Conservation (phyloP, 2,329 filamentous ascomycete genomes). For the Alternaria burnsii region DNA sequence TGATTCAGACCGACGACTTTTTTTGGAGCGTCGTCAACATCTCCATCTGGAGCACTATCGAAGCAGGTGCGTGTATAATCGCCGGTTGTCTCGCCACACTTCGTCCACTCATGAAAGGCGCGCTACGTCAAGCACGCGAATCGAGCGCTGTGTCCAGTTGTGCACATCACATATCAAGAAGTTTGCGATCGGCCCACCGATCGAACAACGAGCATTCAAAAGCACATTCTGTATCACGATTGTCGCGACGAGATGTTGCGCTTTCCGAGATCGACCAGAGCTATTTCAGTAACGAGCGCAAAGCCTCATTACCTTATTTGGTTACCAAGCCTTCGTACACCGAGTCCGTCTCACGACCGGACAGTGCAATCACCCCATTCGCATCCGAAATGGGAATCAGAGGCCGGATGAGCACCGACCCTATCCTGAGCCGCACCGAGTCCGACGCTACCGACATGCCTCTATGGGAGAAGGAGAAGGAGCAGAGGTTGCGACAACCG, state of each 20-base stretch:
- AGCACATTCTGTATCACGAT: not conserved
- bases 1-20: constrained; percentile 55
- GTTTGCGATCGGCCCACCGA: constrained; percentile 7
- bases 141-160: constrained; percentile 2
- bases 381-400: not conserved
- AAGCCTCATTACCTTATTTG: not conserved
- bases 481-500: not conserved
- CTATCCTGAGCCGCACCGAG: not conserved
- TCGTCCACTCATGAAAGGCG: constrained; percentile 56
- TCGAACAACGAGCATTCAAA: not conserved
- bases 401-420: not conserved
- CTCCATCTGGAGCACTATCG: constrained; percentile 52
- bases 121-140: constrained; percentile 2
- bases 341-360: constrained; percentile 10
- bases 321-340: not conserved
- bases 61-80: constrained; percentile 52
- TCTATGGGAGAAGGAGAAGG: not conserved
- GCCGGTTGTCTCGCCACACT: constrained; percentile 62
- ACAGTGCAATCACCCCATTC: constrained; percentile 7
- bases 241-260: not conserved
- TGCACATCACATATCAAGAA: constrained; percentile 11
- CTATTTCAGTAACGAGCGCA: not conserved
- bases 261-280: not conserved
- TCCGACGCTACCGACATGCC: not conserved
- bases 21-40: constrained; percentile 58